phyloP scores from a whole-genome alignment of 2,329 filamentous ascomycete species.

The Myriosclerotinia curreyana region DNA sequence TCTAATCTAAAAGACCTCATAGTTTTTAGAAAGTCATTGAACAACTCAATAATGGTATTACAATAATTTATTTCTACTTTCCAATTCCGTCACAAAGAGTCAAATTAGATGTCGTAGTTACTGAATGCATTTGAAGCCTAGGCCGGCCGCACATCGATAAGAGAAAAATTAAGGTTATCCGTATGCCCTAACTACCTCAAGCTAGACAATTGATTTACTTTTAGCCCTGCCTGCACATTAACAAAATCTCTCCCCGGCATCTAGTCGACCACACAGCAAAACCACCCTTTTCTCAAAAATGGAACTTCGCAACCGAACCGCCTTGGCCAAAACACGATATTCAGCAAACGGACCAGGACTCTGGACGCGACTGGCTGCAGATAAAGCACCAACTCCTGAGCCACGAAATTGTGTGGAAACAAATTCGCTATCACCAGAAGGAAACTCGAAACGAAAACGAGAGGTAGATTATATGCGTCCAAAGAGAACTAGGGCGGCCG shows the following conservation, averaged over 20 bases:
- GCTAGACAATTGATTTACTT: slow-evolving; percentile 4
- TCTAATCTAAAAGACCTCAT: too few species aligned
- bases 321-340: slow-evolving; percentile 12
- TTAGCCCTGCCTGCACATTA: slow-evolving; percentile 11
- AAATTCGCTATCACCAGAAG: slow-evolving; percentile 3
- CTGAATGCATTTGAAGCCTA: neutral
- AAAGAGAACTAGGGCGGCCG: slow-evolving; percentile 1
- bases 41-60: neutral
- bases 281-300: slow-evolving; percentile 4
- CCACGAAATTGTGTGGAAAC: neutral
- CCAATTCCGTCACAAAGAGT: neutral
- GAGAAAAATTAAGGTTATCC: slow-evolving; percentile 14
- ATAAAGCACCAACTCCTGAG: neutral
- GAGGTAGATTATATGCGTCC: slow-evolving; percentile 7
- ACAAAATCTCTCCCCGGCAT: slow-evolving; percentile 15
- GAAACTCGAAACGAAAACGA: slow-evolving; percentile 8
- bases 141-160: slow-evolving; percentile 9
- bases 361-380: neutral
- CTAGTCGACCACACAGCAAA: neutral
- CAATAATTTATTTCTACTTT: neutral
- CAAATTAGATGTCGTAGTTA: neutral
- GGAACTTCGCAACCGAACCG: slow-evolving; percentile 17
- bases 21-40: neutral
- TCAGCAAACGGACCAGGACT: slow-evolving; percentile 16
- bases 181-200: slow-evolving; percentile 10